These are phyloP conservation scores for Linum lewisii DNA, from an alignment of 345 rosid genomes.

Conservation along the genomic window DNA sequence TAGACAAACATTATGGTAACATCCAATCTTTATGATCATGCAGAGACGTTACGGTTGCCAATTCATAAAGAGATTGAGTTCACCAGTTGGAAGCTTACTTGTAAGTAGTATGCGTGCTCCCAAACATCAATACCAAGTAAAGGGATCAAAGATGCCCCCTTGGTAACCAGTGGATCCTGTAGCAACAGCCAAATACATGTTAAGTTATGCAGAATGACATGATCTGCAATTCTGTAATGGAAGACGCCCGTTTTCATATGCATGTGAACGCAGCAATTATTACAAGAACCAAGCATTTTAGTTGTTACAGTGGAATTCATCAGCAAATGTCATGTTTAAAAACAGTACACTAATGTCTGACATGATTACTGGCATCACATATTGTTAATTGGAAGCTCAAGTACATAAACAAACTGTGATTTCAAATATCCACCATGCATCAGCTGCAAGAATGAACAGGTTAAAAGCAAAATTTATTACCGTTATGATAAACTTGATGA, in stretches of 20 bases:
- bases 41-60: neutral
- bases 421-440: too few relatives aligned
- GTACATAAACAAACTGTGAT: too few relatives aligned
- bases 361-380: too few relatives aligned
- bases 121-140: constrained; percentile 91
- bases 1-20: too few relatives aligned
- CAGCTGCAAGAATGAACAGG: constrained; percentile 1
- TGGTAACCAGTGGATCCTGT: constrained; percentile 87
- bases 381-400: too few relatives aligned
- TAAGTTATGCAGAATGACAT: neutral
- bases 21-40: too few relatives aligned
- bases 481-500: neutral
- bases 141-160: constrained; percentile 66
- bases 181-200: constrained; percentile 1
- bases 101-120: constrained; percentile 99
- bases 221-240: neutral
- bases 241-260: neutral
- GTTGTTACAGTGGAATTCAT: too few relatives aligned
- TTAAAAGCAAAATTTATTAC: neutral
- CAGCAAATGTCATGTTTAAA: too few relatives aligned
- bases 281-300: too few relatives aligned
- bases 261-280: too few relatives aligned
- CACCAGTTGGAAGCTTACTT: constrained; percentile 38
- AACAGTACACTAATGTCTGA: too few relatives aligned
- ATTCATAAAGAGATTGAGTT: neutral